Evolutionary conservation across 2,329 filamentous ascomycete species (phyloP), one percentile per base, ranked within the genome.

Genomic region (Sphaerostilbella broomeana): DNA sequence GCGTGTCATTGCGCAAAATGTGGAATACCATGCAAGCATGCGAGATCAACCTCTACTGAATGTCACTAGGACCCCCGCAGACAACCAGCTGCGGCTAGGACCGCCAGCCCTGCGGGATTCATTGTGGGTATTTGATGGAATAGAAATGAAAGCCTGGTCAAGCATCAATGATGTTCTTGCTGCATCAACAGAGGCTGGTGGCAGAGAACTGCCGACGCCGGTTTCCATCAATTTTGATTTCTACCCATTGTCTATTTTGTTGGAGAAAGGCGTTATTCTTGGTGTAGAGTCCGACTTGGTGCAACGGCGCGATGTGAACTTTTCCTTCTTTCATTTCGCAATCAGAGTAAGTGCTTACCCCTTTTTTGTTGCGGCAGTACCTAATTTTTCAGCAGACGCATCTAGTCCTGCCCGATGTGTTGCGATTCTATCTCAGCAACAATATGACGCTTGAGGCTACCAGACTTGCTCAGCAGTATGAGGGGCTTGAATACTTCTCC

Each of bases 1-100:
- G 92, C 84, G 89, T 8, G 84, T 97, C 43, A 84, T 98, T 56
- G 88, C 89, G 10, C 87, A 95, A 53, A 94, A 94, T 53, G 88
- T 97, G 27, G 92, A 98, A 59, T 97, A 92, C 54, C 95, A 95
- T 58, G 82, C 83, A 38, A 79, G 92, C 52, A 94, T 94, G 79
- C 81, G 89, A 47, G 92, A 98, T 55, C 85, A 94, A 53, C 79
- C 78, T 6, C 34, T 62, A 49, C 50, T 63, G 46, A 65, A 51
- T 43, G 50, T 44, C 44, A 64, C 44, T 20, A 48, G 51, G 16
- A 47, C 47, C 22, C 48, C 47, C 4, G 54, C 60, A 29, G 53
- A 55, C 13, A 32, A 40, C 3, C 29, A 49, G 4, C 19, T 45
- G n/a, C 48, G 47, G 27, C 54, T 48, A n/a, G 56, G 57, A 1